Conservation (phyloP, 306 rosid genomes). For the Lithocarpus polystachyus region DNA sequence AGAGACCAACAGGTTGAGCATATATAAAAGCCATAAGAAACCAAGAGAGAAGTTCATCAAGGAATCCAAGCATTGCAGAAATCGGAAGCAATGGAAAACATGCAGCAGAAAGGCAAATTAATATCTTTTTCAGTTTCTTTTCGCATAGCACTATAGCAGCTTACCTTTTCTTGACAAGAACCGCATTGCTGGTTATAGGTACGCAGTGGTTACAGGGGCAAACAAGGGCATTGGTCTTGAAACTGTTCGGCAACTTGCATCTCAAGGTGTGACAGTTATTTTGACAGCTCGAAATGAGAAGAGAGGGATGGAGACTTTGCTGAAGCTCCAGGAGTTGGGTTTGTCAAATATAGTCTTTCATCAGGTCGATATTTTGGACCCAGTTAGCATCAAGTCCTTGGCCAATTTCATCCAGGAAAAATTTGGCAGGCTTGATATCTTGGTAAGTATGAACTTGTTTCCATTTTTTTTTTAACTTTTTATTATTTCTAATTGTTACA, state of each 20-base stretch:
- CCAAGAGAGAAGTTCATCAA: neutral
- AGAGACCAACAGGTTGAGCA: neutral
- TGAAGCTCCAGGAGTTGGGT: slow-evolving; percentile 39
- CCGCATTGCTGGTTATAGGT: slow-evolving; percentile 10
- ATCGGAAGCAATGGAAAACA: slow-evolving; percentile 12
- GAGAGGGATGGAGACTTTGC: slow-evolving; percentile 34
- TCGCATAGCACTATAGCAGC: neutral
- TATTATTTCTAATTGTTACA: too few species aligned
- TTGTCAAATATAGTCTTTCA: slow-evolving; percentile 42
- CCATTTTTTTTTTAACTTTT: too few species aligned
- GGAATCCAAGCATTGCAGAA: slow-evolving; percentile 7
- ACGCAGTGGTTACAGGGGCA: slow-evolving; percentile 51
- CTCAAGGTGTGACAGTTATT: slow-evolving; percentile 35
- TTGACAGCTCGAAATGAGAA: slow-evolving; percentile 48
- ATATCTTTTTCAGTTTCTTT: neutral
- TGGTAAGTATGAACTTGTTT: slow-evolving; percentile 22
- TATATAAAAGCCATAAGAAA: neutral
- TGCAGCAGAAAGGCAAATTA: slow-evolving; percentile 18
- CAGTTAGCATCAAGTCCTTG: slow-evolving; percentile 32
- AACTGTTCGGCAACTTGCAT: slow-evolving; percentile 40
- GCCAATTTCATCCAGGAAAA: slow-evolving; percentile 28
- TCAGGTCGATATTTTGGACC: slow-evolving; percentile 46
- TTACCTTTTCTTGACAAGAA: neutral
- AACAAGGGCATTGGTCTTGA: slow-evolving; percentile 55
- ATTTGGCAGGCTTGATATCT: slow-evolving; percentile 52